These are phyloP conservation scores for Talaromyces sp. DNA, from an alignment of 2,329 filamentous ascomycete species.

Conservation along the genomic window DNA sequence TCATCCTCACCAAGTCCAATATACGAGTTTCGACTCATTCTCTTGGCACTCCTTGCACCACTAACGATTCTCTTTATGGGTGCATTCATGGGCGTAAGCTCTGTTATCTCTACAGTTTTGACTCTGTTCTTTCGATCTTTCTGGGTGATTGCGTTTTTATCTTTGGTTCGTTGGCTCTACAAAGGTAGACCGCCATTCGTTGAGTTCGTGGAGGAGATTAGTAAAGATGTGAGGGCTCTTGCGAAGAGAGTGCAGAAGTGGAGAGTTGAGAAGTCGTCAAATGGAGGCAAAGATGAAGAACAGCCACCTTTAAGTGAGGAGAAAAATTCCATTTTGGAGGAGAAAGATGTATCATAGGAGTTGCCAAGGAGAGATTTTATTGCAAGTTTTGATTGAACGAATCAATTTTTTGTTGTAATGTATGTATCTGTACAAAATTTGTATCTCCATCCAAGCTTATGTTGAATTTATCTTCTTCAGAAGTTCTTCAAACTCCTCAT, in stretches of 20 bases:
- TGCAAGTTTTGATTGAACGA: background rate
- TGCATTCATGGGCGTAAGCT: background rate
- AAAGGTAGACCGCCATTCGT: conserved; percentile 10
- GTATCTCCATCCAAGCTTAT: background rate
- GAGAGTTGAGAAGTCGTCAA: background rate
- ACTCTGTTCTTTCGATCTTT: background rate
- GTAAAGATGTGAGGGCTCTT: background rate
- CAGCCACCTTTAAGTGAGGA: background rate
- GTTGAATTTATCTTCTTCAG: conserved; percentile 1
- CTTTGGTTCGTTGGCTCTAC: conserved; percentile 9
- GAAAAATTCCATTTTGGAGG: background rate
- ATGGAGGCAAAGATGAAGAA: conserved; percentile 6
- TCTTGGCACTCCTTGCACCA: conserved; percentile 1
- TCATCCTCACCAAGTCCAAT: conserved; percentile 12
- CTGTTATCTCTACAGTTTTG: background rate
- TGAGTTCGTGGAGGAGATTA: conserved; percentile 4
- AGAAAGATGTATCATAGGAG: background rate
- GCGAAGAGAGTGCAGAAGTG: background rate
- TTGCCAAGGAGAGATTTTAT: background rate
- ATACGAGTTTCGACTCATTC: background rate
- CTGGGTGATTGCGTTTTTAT: conserved; percentile 1
- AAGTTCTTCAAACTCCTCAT: conserved; percentile 8
- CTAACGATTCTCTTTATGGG: conserved; percentile 8
- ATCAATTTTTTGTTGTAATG: background rate
- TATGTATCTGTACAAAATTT: background rate